Evolutionary conservation across 2,329 filamentous ascomycete species (phyloP).

Genomic region (Aspergillus niger): DNA sequence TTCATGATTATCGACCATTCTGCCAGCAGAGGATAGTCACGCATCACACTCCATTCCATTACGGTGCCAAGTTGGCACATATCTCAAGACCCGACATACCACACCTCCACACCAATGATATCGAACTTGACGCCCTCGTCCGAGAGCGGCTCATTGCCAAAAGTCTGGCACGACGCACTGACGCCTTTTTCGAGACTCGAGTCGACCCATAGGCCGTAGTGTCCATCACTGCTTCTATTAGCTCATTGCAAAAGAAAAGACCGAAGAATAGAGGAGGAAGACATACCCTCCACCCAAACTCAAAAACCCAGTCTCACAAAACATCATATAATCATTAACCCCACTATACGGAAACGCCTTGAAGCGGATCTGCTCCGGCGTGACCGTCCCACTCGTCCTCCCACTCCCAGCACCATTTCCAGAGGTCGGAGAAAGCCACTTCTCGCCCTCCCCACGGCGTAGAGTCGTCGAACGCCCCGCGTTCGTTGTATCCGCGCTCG

Average conservation of each 20-base stretch:
- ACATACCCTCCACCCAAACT: conserved; percentile 77
- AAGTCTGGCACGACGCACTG: conserved; percentile 82
- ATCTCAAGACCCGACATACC: conserved; percentile 71
- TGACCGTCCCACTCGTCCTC: conserved; percentile 51
- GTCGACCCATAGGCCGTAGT: conserved; percentile 92
- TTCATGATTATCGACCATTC: background rate
- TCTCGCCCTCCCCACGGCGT: conserved; percentile 33
- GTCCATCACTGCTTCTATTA: conserved; percentile 63
- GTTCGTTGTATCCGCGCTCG: conserved; percentile 66
- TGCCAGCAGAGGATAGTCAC: background rate
- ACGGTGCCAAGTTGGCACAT: background rate
- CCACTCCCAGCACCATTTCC: conserved; percentile 20
- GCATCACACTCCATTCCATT: background rate
- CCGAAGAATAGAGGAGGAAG: background rate
- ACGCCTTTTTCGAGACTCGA: conserved; percentile 81
- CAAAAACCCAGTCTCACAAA: conserved; percentile 82
- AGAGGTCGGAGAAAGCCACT: conserved; percentile 22
- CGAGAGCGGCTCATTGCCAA: conserved; percentile 90
- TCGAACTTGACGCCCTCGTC: conserved; percentile 93
- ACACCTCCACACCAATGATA: conserved; percentile 86
- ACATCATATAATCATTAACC: conserved; percentile 94
- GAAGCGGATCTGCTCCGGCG: conserved; percentile 80
- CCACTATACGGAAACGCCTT: conserved; percentile 97
- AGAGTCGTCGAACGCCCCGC: conserved; percentile 62
- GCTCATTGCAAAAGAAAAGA: background rate